phyloP scores from a whole-genome alignment of 2,329 filamentous ascomycete genomes.

The Grosmannia serpens region DNA sequence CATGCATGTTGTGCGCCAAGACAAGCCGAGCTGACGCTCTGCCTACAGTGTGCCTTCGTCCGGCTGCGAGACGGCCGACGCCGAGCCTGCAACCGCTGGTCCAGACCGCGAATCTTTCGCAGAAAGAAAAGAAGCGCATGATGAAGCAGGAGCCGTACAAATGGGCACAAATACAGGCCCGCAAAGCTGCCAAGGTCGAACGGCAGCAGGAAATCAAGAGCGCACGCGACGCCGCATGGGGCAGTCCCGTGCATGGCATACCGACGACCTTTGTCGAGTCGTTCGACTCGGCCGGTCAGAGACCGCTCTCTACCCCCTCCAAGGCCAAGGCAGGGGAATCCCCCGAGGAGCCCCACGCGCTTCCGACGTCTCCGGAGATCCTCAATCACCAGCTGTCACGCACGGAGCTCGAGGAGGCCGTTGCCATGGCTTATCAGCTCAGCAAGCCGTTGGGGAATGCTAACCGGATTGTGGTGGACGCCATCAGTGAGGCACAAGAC shows the following conservation, averaged over 20 bases:
- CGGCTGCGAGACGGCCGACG: constrained; percentile 30
- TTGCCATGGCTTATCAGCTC: constrained; percentile 57
- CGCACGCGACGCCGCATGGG: constrained; percentile 52
- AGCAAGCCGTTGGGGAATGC: constrained; percentile 40
- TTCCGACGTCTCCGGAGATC: constrained; percentile 38
- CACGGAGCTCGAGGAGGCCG: constrained; percentile 52
- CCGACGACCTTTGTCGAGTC: constrained; percentile 75
- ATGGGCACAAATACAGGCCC: constrained; percentile 68
- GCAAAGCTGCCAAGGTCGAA: constrained; percentile 71
- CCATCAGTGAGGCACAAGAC: constrained; percentile 24
- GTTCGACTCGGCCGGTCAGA: constrained; percentile 54
- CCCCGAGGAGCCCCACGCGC: constrained; percentile 24
- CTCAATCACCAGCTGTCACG: constrained; percentile 69
- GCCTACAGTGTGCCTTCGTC: constrained; percentile 47
- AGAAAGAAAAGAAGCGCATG: constrained; percentile 51
- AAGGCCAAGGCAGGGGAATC: constrained; percentile 30
- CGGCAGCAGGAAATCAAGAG: constrained; percentile 59
- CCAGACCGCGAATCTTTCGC: constrained; percentile 53
- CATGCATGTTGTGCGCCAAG: constrained; percentile 12
- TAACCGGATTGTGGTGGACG: constrained; percentile 26
- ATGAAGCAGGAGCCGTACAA: constrained; percentile 71
- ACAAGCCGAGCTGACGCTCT: background rate
- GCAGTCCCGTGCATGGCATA: constrained; percentile 69
- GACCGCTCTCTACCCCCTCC: constrained; percentile 20
- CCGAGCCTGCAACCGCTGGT: constrained; percentile 45